Percentiles rank a stretch among this genome's conserved stretches.
Evolutionary conservation across 768 basidiomycete species (phyloP).

Genomic region (Russula sp.): DNA sequence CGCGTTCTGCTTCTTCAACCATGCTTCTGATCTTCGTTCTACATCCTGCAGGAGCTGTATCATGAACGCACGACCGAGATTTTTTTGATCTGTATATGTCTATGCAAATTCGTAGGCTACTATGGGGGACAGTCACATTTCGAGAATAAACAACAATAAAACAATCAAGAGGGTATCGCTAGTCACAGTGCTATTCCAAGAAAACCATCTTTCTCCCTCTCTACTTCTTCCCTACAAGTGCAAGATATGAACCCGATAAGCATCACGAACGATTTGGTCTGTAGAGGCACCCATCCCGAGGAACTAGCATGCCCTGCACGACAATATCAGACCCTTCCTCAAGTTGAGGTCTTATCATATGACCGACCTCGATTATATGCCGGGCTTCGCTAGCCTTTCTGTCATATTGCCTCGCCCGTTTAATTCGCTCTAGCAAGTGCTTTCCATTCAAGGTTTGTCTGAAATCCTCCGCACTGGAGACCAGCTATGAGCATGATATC

Average conservation of each 20-base stretch:
- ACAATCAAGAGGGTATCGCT: no score
- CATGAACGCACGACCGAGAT: no score
- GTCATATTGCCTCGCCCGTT: neutral
- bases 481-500: neutral
- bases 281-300: neutral
- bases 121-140: no score
- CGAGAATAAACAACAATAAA: no score
- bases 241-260: neutral
- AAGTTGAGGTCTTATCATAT: neutral
- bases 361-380: neutral
- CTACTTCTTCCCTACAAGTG: neutral
- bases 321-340: neutral
- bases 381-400: neutral
- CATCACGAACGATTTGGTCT: neutral
- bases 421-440: neutral
- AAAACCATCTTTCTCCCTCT: no score
- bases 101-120: no score
- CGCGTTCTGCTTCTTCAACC: no score
- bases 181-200: no score
- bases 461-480: neutral
- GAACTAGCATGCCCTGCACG: neutral
- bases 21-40: no score
- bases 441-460: neutral
- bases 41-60: no score
- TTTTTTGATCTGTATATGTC: no score